Evolutionary conservation across 768 basidiomycete species (phyloP), one percentile per base, ranked within the genome.

Genomic region (Sarcodon aspratus): DNA sequence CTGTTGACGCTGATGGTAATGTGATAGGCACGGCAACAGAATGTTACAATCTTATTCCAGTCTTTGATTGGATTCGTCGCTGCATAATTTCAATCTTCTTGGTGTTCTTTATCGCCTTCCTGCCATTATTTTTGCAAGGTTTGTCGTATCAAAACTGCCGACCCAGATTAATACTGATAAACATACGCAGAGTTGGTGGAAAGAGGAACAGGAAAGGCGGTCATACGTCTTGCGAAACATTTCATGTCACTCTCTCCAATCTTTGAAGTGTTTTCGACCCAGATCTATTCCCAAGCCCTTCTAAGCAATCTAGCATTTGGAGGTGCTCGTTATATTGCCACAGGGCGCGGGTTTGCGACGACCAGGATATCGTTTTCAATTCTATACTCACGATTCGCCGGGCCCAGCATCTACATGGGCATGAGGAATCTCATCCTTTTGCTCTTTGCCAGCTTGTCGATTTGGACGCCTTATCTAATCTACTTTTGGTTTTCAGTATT

Each of bases 401-500:
- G 96, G 13, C 95, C 96, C n/a, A 94, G 91, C 59, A 97, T 99
- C 63, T 99, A 99, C 72, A 81, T 97, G 75, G 95, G 95, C 54
- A 90, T 98, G 82, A 78, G 96, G 54, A 95, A 94, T 55, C 72
- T 97, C 17, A 70, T 97, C 27, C 62, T 98, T 50, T 73, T 99
- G 57, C 81, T 96, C 48, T 99, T 95, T 62, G 81, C 84, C 57
- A 90, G 93, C 42, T 73, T 98, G 71, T 70, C 90, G 18, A 77
- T 99, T 57, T 98, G 90, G 86, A 87, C 90, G 50, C 89, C 90
- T 5, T 85, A 91, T 67, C 72, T 98, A 57, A 90, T 95, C 68
- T 99, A 98, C 75, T 99, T 98, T 80, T 98, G 95, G 95, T 77
- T 91, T 63, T 95, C 96, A 12, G 91, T 97, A 50, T 65, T 94